phyloP scores from a whole-genome alignment of 2,329 filamentous ascomycete genomes.

The Cercospora sp. region DNA sequence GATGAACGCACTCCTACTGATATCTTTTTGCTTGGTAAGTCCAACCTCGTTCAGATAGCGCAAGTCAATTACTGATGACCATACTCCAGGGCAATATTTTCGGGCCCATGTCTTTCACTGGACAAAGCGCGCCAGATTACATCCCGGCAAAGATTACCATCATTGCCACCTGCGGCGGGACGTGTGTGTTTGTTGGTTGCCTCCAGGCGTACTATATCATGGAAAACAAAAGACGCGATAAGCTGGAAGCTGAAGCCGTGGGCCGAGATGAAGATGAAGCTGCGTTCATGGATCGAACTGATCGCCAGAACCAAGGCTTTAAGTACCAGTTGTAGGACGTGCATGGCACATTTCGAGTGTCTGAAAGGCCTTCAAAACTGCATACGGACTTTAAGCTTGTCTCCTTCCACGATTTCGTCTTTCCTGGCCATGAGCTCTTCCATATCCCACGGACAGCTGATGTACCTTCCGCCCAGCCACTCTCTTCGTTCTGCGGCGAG shows the following conservation, averaged over 20 bases:
- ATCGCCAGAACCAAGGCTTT: slow-evolving; percentile 36
- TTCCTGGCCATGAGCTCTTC: slow-evolving; percentile 39
- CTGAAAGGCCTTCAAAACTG: neutral
- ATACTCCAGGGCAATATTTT: slow-evolving; percentile 43
- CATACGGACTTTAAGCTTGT: slow-evolving; percentile 38
- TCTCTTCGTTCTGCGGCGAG: slow-evolving; percentile 38
- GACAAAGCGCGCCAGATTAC: slow-evolving; percentile 41
- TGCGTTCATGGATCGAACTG: slow-evolving; percentile 36
- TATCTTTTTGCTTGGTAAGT: slow-evolving; percentile 31
- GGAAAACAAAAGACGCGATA: slow-evolving; percentile 43
- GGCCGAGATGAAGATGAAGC: slow-evolving; percentile 20
- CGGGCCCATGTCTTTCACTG: slow-evolving; percentile 44
- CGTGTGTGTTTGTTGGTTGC: slow-evolving; percentile 44
- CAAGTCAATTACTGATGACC: too few species aligned
- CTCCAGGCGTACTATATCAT: slow-evolving; percentile 55
- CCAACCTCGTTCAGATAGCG: too few species aligned
- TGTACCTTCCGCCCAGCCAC: slow-evolving; percentile 36
- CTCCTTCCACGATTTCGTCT: slow-evolving; percentile 38
- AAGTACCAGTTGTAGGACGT: slow-evolving; percentile 20
- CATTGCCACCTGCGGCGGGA: slow-evolving; percentile 39
- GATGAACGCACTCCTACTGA: slow-evolving; percentile 59
- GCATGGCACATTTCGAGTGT: neutral
- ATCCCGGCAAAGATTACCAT: slow-evolving; percentile 49
- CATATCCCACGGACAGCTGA: slow-evolving; percentile 41
- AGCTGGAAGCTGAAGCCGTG: slow-evolving; percentile 6